Evolutionary conservation across 805 yeast species (phyloP), one percentile per base, ranked within the genome.

Genomic region (Pichia sporocuriosa): DNA sequence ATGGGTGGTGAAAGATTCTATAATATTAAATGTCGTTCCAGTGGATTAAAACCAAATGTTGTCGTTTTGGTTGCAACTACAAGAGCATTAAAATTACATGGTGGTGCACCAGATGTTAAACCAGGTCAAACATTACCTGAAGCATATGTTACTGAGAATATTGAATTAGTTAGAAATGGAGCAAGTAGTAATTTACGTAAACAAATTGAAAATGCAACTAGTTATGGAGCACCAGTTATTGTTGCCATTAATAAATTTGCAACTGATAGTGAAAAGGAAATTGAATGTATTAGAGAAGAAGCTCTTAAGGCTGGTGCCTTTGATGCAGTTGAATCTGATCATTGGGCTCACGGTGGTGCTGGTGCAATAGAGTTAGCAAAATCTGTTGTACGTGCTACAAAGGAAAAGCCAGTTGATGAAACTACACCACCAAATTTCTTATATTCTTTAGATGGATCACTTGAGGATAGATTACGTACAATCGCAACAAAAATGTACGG

Each of bases 1-100:
- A 84, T 84, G 94, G 94, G 94, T 59, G 94, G 94, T 62, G 94
- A 84, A 68, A 70, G 94, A 65, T 84, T 84, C 63, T 70, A 81
- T 62, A 82, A 84, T 64, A 84, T 84, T 66, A 84, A 84, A 63
- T 81, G 89, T 61, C 74, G 93, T 59, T 73, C 88, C 9, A 78
- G 86, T n/a, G 93, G 90, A 8, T 68, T 83, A 48, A 70, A 69
- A 24, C 94, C 94, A 16, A 86, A 84, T 59, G 79, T 76, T 35
- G 83, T 84, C 49, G 86, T 84, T 35, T 72, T 84, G 53, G 94
- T 84, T 46, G 93, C 94, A 39, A 84, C 94, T 29, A 81, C 82
- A 17, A 75, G 94, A 66, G 94, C 94, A 21, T 69, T 84, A 64
- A 84, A 84, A 63, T 77, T 84, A 37, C 94, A 84, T 59, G 94